Base-by-base conservation (phyloP, 78 protist species). In the Dictyostelium citrinum region DNA sequence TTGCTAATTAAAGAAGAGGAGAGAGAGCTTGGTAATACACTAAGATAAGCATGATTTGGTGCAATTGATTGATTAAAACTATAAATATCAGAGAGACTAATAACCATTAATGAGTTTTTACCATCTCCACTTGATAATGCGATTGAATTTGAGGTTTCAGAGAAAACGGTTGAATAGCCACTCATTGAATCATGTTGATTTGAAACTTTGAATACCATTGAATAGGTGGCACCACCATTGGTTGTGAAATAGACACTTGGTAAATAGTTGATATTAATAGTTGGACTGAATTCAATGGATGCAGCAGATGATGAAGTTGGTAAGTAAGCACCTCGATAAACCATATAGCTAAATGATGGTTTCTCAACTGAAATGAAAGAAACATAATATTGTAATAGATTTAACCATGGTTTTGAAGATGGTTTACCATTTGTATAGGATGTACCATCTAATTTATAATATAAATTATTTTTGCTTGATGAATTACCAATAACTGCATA, bases 11-110 rank as follows among this genome's bases (percentile, higher is more conserved):
- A 67, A 29, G 22, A 12, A 67, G 27, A 27, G 43, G 2, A 39
- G n/a, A n/a, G n/a, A 35, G 0, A 64, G 0, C 9, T 67, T 22
- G 29, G 4, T 39, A 29, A 0, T 31, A 67, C 1, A 2, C 8
- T 1, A 31, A 71, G 20, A 35, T 35, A 31, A 6, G 78, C 78
- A 71, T 71, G 78, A 16, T 16, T 33, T 33, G 43, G 41, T 31
- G 35, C 78, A 20, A 49, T 71, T 31, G 27, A 2, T 17, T 33
- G 43, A 71, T 71, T 71, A 71, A 71, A 35, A 35, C 78, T 71
- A 71, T 71, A 71, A n/a, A 71, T 71, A 71, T 71, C 78, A 31
- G 78, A 71, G 33, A 71, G 17, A 71, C 78, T 71, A 71, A 71
- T 31, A 17, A 71, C 39, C 27, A 71, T 7, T 20, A 71, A 71